Evolutionary conservation across 176 grass and related monocot genomes (phyloP).

Genomic region (Phoenix roebelenii): DNA sequence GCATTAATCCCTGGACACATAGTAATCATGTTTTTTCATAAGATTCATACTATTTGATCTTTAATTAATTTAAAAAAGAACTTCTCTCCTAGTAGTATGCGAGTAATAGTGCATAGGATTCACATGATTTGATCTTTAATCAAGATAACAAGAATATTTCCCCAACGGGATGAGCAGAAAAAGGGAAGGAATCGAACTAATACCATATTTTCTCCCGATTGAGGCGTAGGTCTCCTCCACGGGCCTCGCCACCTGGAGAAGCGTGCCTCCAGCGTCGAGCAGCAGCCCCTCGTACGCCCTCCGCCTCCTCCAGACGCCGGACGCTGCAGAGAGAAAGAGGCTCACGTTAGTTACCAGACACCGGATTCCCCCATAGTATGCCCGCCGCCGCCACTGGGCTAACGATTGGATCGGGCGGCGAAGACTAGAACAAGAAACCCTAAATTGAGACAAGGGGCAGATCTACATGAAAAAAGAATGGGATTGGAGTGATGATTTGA

Average conservation of each 20-base stretch:
- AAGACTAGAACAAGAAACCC: neutral
- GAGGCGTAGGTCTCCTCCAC: conserved; percentile 61
- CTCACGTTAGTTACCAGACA: neutral
- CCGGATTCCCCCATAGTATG: too few relatives aligned
- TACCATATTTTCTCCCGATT: conserved; percentile 67
- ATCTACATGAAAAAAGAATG: neutral
- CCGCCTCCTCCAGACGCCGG: conserved; percentile 1
- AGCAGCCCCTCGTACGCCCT: conserved; percentile 55
- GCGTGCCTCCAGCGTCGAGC: conserved; percentile 69
- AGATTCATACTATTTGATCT: too few relatives aligned
- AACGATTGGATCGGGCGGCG: too few relatives aligned
- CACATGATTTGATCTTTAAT: neutral
- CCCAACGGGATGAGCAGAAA: neutral
- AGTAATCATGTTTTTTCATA: too few relatives aligned
- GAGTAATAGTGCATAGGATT: too few relatives aligned
- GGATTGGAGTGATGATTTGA: neutral
- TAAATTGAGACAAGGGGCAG: too few relatives aligned
- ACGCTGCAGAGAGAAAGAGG: conserved; percentile 3
- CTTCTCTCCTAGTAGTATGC: too few relatives aligned
- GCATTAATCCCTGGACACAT: conserved; percentile 34
- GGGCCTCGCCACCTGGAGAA: conserved; percentile 60
- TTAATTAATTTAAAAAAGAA: too few relatives aligned
- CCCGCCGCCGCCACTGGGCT: too few relatives aligned
- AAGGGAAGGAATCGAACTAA: neutral
- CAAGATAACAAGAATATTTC: neutral